Conservation (phyloP, 257 asterid species). For the Verbascum thapsus region DNA sequence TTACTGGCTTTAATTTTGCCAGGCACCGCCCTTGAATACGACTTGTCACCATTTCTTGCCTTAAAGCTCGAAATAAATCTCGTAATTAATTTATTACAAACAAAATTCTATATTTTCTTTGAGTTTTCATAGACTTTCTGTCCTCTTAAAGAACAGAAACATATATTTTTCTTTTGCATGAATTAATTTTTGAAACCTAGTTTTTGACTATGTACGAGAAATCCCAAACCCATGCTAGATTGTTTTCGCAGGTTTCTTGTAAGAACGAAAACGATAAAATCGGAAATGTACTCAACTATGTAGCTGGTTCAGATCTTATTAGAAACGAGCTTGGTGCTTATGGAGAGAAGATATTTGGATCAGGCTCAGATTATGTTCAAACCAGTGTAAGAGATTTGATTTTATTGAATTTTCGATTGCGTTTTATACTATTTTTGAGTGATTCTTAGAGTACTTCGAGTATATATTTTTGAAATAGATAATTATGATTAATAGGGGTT, state of each 20-base stretch:
- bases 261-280: conserved; percentile 19
- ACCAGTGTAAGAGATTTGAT: conserved; percentile 27
- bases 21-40: conserved; percentile 22
- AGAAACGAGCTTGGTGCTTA: conserved; percentile 26
- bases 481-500: too few species aligned
- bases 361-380: conserved; percentile 32
- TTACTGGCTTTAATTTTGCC: not conserved
- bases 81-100: not conserved
- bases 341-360: conserved; percentile 30
- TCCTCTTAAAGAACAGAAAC: not conserved
- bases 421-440: not conserved
- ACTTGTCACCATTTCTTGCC: conserved; percentile 2
- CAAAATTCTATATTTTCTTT: not conserved
- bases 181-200: not conserved
- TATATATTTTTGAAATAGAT: too few species aligned
- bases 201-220: conserved; percentile 23
- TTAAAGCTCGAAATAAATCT: not conserved
- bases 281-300: conserved; percentile 5
- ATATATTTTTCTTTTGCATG: not conserved
- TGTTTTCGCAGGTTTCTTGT: conserved; percentile 26
- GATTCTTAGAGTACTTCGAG: too few species aligned
- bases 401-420: too few species aligned
- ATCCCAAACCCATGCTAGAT: not conserved
- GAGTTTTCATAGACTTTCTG: too few species aligned
- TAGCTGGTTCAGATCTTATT: conserved; percentile 30